Conservation (phyloP, 805 yeast species). For the Pichia phayaonensis region DNA sequence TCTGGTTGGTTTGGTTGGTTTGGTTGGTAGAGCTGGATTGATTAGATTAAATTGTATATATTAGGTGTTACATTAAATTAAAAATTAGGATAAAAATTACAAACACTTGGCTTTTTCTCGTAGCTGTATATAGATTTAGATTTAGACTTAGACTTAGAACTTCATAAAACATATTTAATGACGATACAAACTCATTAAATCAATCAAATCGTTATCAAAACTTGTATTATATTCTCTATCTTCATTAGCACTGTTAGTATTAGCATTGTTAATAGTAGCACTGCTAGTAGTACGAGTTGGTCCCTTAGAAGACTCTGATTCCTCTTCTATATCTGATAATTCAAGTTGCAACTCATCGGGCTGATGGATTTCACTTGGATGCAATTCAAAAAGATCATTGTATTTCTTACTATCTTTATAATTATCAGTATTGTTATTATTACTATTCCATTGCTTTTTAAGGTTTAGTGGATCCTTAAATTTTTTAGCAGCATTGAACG, state of each 20-base stretch:
- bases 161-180: background rate
- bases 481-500: slow-evolving; percentile 2
- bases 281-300: slow-evolving; percentile 7
- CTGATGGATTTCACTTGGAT: background rate
- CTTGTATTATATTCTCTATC: background rate
- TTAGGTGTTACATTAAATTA: background rate
- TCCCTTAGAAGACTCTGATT: slow-evolving; percentile 10
- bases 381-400: background rate
- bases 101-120: background rate
- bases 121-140: background rate
- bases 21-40: background rate
- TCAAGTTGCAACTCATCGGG: slow-evolving; percentile 19
- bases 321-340: slow-evolving; percentile 17
- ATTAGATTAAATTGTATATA: background rate
- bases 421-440: background rate
- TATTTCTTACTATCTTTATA: background rate
- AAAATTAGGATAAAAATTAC: background rate
- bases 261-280: slow-evolving; percentile 7
- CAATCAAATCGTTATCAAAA: background rate
- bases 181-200: background rate
- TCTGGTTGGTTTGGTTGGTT: slow-evolving; percentile 15
- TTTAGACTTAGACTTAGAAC: background rate
- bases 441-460: slow-evolving; percentile 11
- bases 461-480: slow-evolving; percentile 21
- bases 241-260: slow-evolving; percentile 3